A percentile compares a stretch with the other conserved stretches of the same genome.
These are phyloP conservation scores for Colletotrichum cereale DNA, from an alignment of 2,329 filamentous ascomycete genomes.

Conservation along the genomic window DNA sequence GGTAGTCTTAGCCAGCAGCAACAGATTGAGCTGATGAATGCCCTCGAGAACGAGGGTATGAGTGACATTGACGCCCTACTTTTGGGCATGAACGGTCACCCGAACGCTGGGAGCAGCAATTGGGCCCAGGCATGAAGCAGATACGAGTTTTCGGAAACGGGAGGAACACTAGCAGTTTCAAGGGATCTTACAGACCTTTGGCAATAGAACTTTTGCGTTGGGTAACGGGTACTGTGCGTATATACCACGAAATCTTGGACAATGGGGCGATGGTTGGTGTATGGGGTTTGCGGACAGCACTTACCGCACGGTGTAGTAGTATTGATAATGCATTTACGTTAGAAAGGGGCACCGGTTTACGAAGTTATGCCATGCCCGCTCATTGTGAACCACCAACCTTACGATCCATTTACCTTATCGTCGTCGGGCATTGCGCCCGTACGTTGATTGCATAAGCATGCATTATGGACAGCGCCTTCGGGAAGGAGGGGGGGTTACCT, in stretches of 20 bases:
- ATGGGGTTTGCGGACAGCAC: conserved; percentile 8
- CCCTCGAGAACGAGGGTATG: conserved; percentile 77
- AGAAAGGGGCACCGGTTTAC: neutral
- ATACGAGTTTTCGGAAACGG: neutral
- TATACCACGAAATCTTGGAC: conserved; percentile 35
- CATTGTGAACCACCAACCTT: neutral
- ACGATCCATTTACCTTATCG: neutral
- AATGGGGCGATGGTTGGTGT: neutral
- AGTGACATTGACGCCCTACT: conserved; percentile 72
- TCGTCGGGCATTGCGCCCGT: neutral
- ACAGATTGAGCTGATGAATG: conserved; percentile 85
- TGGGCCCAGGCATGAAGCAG: conserved; percentile 27
- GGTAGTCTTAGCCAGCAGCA: conserved; percentile 84
- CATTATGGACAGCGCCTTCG: neutral
- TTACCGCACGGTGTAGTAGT: conserved; percentile 2
- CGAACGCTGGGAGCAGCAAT: neutral
- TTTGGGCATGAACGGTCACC: conserved; percentile 44
- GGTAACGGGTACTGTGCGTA: conserved; percentile 5
- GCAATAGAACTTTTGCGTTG: neutral
- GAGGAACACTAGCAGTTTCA: neutral
- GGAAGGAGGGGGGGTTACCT: neutral
- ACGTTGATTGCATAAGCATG: neutral
- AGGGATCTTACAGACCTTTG: neutral
- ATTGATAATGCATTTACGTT: conserved; percentile 18
- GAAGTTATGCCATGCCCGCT: neutral